These are phyloP conservation scores for Eucalyptus sp. DNA, from an alignment of 345 rosid species.

Conservation along the genomic window DNA sequence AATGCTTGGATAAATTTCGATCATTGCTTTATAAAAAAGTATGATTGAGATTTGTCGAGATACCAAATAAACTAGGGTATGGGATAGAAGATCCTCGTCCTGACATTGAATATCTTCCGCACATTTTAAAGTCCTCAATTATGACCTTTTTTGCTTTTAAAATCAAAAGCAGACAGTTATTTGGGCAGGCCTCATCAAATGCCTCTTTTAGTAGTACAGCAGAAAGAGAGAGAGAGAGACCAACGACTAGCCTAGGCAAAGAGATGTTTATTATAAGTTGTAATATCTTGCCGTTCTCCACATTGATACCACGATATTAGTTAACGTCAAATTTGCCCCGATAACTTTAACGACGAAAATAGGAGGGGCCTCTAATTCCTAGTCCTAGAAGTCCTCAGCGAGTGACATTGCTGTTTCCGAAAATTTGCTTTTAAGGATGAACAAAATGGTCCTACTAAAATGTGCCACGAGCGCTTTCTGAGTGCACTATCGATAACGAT, in stretches of 20 bases:
- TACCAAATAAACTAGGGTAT: neutral
- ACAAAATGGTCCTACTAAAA: neutral
- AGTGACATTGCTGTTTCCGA: neutral
- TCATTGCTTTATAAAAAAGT: too few species aligned
- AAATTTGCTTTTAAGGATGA: neutral
- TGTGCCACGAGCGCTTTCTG: neutral
- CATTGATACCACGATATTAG: neutral
- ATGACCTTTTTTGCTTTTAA: neutral
- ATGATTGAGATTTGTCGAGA: neutral
- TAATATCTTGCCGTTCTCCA: neutral
- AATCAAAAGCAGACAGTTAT: neutral
- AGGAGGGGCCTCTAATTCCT: neutral
- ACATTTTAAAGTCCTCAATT: neutral
- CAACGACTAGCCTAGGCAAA: neutral
- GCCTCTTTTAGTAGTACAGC: neutral
- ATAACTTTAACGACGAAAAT: too few species aligned
- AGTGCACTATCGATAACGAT: neutral
- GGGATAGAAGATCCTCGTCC: neutral
- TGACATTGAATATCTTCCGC: neutral
- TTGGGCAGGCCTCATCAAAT: neutral
- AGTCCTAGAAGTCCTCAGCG: neutral
- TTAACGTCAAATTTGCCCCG: neutral
- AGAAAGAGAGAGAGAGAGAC: neutral
- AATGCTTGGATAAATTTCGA: too few species aligned
- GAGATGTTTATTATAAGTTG: neutral